Evolutionary conservation across 2,329 filamentous ascomycete genomes (phyloP).

Genomic region (Lasiodiplodia hormozganensis): DNA sequence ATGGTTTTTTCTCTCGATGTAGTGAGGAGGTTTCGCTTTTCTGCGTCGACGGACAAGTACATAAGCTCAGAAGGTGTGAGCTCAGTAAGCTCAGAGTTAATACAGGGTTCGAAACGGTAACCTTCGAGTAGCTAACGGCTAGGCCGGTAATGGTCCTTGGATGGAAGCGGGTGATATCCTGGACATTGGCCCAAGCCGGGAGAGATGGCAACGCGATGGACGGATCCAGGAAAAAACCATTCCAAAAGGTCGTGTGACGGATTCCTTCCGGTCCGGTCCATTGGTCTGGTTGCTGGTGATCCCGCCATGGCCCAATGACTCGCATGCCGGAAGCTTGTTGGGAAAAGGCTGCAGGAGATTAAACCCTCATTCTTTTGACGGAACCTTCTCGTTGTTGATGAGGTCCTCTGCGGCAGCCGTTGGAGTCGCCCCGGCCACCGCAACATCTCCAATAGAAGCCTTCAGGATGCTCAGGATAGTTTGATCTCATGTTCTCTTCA

Average conservation of each 20-base stretch:
- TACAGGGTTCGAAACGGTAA: not conserved
- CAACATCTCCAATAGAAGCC: conserved; percentile 27
- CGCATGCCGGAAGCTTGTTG: not conserved
- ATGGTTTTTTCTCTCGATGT: not conserved
- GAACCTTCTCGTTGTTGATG: conserved; percentile 19
- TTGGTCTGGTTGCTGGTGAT: too few species aligned
- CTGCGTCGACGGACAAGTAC: not conserved
- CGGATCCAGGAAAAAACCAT: too few species aligned
- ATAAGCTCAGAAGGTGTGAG: not conserved
- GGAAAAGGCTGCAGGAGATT: not conserved
- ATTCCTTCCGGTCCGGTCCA: too few species aligned
- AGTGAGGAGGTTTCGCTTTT: not conserved
- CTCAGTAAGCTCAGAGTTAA: not conserved
- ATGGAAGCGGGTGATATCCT: too few species aligned
- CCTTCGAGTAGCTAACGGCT: not conserved
- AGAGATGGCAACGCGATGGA: too few species aligned
- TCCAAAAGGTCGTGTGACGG: too few species aligned
- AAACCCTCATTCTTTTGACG: conserved; percentile 23
- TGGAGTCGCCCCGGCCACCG: conserved; percentile 7
- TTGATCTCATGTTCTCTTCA: conserved; percentile 15
- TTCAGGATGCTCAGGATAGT: not conserved
- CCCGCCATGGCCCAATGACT: too few species aligned
- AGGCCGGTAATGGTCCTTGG: too few species aligned
- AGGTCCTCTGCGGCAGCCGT: conserved; percentile 20
- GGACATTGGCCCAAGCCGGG: too few species aligned